Evolutionary conservation across 2,329 filamentous ascomycete genomes (phyloP), one percentile per base, ranked within the genome.

Genomic region (Ambrosiella xylebori): DNA sequence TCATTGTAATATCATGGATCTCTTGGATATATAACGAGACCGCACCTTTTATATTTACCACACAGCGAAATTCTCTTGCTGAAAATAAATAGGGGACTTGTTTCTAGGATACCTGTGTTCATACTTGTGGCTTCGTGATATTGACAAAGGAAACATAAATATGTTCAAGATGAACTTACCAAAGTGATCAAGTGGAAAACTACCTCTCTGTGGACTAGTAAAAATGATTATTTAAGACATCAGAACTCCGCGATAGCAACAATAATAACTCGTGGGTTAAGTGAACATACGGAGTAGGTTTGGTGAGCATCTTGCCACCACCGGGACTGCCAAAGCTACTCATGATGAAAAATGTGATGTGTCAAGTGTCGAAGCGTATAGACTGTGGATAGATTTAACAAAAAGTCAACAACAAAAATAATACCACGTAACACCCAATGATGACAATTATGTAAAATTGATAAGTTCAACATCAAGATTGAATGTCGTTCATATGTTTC

Each of bases 151-250:
- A 7, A 15, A 51, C 35, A 11, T 7, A 27, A 19, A 19, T 19
- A 51, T 11, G 12, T 9, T n/a, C 8, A n/a, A n/a, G 12, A 19
- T n/a, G 37, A 7, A 54, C 71, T 63, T 65, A 74, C 74, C 88
- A 69, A 95, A 89, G 66, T 96, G 90, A 70, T 97, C 91, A 58
- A 97, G 81, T n/a, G 91, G 91, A 67, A 97, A 97, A 65, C 88
- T 94, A 58, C 91, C 91, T 65, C 90, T 83, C 69, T 96, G 86
- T 4, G 91, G 91, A 59, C 88, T 93, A 45, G 9, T 17, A 4
- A 27, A 17, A 52, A 38, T 39, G 6, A 11, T 11, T 13, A 13
- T 17, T 38, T 36, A 40, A 50, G 55, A 3, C 27, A 27, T 27
- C 27, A 27, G 27, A 27, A 27, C 27, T 27, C 27, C 27, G 35